Conservation (phyloP, 345 rosid genomes). For the Hibiscus tridactylites region DNA sequence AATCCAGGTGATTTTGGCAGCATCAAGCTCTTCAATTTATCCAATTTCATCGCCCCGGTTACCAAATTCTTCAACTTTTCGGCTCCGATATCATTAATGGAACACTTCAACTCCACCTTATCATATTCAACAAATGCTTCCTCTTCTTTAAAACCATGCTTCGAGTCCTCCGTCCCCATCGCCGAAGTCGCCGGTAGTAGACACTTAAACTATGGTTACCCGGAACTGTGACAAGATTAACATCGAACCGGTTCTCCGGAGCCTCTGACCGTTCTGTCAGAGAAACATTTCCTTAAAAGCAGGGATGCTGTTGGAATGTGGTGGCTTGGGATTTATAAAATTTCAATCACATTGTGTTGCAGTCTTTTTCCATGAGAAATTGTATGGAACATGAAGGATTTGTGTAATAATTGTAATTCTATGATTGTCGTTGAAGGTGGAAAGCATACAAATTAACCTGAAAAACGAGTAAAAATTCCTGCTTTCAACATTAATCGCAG, state of each 20-base stretch:
- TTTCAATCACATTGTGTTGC: neutral
- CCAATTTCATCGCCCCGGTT: neutral
- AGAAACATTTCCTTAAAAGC: neutral
- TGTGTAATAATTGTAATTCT: neutral
- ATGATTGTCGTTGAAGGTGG: neutral
- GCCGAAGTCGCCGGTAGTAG: too few relatives aligned
- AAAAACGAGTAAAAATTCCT: neutral
- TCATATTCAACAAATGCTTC: neutral
- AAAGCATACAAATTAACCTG: neutral
- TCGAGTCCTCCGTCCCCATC: neutral
- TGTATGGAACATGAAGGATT: neutral
- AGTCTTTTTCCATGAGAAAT: neutral
- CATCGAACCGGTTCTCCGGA: neutral
- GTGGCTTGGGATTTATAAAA: neutral
- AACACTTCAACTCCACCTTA: neutral
- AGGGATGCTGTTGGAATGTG: neutral
- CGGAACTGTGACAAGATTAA: neutral
- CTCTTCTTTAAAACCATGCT: neutral
- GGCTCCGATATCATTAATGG: neutral
- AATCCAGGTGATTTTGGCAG: neutral
- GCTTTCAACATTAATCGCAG: neutral
- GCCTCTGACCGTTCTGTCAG: neutral
- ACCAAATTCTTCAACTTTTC: conserved; percentile 11
- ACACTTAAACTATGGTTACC: too few relatives aligned
- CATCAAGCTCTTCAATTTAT: neutral